phyloP scores from a whole-genome alignment of 306 rosid genomes.

The Begonia peltatifolia region DNA sequence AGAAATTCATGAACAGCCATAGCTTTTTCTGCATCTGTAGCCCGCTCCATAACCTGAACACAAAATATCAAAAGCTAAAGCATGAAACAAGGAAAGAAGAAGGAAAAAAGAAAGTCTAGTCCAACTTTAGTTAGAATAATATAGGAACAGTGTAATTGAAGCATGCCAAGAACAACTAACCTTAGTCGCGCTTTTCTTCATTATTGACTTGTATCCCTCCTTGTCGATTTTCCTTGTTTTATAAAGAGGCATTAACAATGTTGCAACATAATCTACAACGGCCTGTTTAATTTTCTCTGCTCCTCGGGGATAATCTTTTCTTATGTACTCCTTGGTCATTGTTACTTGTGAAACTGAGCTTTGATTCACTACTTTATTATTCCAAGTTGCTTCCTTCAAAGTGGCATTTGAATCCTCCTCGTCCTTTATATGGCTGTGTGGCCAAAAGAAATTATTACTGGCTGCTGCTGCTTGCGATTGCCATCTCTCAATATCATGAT shows the following conservation, averaged over 20 bases:
- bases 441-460: constrained; percentile 45
- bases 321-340: constrained; percentile 51
- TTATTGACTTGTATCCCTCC: constrained; percentile 94
- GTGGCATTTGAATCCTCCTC: constrained; percentile 86
- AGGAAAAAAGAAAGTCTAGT: constrained; percentile 4
- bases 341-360: constrained; percentile 91
- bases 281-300: constrained; percentile 94
- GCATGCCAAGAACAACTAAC: constrained; percentile 23
- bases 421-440: constrained; percentile 41
- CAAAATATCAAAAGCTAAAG: constrained; percentile 14
- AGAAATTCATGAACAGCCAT: constrained; percentile 77
- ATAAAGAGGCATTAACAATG: constrained; percentile 97
- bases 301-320: constrained; percentile 50
- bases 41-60: constrained; percentile 96
- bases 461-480: constrained; percentile 97
- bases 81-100: neutral
- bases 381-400: constrained; percentile 56
- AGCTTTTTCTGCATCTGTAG: constrained; percentile 83
- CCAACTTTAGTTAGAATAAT: too few species aligned
- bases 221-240: constrained; percentile 88
- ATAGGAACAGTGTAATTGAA: constrained; percentile 5
- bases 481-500: constrained; percentile 97
- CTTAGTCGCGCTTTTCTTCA: constrained; percentile 99
- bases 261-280: constrained; percentile 93
- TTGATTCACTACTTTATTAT: constrained; percentile 64